These are phyloP conservation scores for Pseudoneurospora amorphoporcata DNA, from an alignment of 495 filamentous ascomycete genomes.

Conservation along the genomic window DNA sequence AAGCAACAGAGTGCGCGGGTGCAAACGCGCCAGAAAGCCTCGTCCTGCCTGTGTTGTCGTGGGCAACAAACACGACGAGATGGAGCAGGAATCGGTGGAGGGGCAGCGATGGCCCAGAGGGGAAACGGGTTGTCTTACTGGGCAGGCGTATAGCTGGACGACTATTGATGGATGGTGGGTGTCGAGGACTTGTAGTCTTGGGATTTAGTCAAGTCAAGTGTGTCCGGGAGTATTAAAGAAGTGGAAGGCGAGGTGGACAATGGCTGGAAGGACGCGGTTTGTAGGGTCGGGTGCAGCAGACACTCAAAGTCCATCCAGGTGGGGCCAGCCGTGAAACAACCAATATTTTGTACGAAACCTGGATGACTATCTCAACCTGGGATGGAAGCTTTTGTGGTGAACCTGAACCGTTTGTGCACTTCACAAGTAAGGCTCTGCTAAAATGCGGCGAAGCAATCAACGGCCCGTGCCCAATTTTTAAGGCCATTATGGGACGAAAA, in stretches of 20 bases:
- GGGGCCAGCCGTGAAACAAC: background rate
- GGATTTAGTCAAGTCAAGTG: background rate
- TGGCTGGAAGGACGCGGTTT: background rate
- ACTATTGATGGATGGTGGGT: background rate
- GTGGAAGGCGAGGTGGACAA: background rate
- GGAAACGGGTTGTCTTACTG: background rate
- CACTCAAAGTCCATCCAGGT: background rate
- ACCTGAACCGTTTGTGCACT: background rate
- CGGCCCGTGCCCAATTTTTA: background rate
- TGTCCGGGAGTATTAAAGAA: background rate
- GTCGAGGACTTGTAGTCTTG: background rate
- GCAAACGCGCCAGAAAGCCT: background rate
- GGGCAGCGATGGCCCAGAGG: background rate
- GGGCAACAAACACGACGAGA: background rate
- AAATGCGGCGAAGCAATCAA: background rate
- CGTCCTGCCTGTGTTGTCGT: background rate
- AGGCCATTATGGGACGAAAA: background rate
- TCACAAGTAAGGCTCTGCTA: background rate
- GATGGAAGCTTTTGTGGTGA: background rate
- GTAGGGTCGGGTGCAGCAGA: background rate
- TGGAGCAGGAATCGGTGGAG: background rate
- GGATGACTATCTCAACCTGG: background rate
- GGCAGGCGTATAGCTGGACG: background rate
- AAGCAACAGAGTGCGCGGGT: background rate
- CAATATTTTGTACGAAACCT: background rate